Evolutionary conservation across 306 rosid genomes (phyloP).

Genomic region (Ormosia emarginata): DNA sequence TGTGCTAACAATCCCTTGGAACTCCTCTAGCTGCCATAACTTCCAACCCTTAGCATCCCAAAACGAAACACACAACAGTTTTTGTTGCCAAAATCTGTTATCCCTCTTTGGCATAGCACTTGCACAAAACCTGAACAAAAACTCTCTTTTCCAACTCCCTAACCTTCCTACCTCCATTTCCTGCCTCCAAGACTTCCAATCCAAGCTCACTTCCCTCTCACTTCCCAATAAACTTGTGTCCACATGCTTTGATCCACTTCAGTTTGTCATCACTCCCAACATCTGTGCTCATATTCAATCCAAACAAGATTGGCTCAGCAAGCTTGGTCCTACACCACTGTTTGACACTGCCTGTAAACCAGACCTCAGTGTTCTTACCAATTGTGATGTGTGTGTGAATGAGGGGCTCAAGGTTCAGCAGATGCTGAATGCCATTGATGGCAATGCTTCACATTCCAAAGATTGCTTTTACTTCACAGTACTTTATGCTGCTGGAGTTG

Average conservation of each 20-base stretch:
- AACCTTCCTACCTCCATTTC: slow-evolving; percentile 42
- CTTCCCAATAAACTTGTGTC: slow-evolving; percentile 47
- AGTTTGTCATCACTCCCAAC: slow-evolving; percentile 50
- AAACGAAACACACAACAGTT: neutral
- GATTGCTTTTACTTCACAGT: slow-evolving; percentile 59
- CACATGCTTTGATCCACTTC: slow-evolving; percentile 58
- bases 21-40: slow-evolving; percentile 46
- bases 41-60: slow-evolving; percentile 27
- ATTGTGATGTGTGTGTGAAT: slow-evolving; percentile 43
- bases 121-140: slow-evolving; percentile 49
- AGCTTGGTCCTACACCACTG: slow-evolving; percentile 39
- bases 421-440: slow-evolving; percentile 39
- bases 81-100: slow-evolving; percentile 60
- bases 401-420: slow-evolving; percentile 48
- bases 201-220: slow-evolving; percentile 49
- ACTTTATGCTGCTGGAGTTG: slow-evolving; percentile 79
- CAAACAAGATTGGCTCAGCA: slow-evolving; percentile 54
- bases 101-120: slow-evolving; percentile 63
- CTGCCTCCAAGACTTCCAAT: slow-evolving; percentile 60
- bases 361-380: slow-evolving; percentile 44
- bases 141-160: slow-evolving; percentile 58
- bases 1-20: slow-evolving; percentile 60
- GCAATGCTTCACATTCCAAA: slow-evolving; percentile 57
- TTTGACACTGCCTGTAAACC: slow-evolving; percentile 51
- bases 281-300: slow-evolving; percentile 52